Conservation (phyloP, 495 filamentous ascomycete species). For the Hyaloscypha variabilis region DNA sequence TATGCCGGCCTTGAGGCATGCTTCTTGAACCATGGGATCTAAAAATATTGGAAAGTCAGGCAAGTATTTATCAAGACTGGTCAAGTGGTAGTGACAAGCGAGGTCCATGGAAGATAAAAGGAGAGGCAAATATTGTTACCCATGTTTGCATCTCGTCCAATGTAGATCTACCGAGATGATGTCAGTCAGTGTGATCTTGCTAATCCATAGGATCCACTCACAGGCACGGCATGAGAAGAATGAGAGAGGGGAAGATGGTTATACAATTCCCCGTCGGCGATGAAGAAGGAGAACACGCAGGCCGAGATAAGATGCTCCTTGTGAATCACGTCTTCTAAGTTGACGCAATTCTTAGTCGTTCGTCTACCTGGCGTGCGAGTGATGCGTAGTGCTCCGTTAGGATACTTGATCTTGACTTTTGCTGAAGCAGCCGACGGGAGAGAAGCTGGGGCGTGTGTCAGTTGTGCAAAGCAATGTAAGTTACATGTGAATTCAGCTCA, state of each 20-base stretch:
- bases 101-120: background rate
- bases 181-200: background rate
- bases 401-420: slow-evolving; percentile 17
- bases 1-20: slow-evolving; percentile 19
- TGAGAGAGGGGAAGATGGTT: slow-evolving; percentile 26
- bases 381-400: slow-evolving; percentile 27
- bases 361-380: slow-evolving; percentile 27
- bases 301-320: slow-evolving; percentile 27
- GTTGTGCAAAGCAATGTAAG: background rate
- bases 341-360: slow-evolving; percentile 29
- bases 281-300: slow-evolving; percentile 29
- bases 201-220: slow-evolving; percentile 9
- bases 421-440: background rate
- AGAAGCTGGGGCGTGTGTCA: background rate
- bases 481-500: background rate
- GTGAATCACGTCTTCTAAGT: slow-evolving; percentile 25
- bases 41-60: background rate
- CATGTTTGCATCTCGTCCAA: slow-evolving; percentile 27
- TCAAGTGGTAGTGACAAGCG: no score
- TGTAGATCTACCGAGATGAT: slow-evolving; percentile 22
- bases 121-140: slow-evolving; percentile 8
- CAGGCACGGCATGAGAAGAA: slow-evolving; percentile 20
- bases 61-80: no score
- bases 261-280: slow-evolving; percentile 27
- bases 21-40: slow-evolving; percentile 20